Evolutionary conservation across 768 basidiomycete genomes (phyloP), one percentile per base, ranked within the genome.

Genomic region (Ramaria sp.): DNA sequence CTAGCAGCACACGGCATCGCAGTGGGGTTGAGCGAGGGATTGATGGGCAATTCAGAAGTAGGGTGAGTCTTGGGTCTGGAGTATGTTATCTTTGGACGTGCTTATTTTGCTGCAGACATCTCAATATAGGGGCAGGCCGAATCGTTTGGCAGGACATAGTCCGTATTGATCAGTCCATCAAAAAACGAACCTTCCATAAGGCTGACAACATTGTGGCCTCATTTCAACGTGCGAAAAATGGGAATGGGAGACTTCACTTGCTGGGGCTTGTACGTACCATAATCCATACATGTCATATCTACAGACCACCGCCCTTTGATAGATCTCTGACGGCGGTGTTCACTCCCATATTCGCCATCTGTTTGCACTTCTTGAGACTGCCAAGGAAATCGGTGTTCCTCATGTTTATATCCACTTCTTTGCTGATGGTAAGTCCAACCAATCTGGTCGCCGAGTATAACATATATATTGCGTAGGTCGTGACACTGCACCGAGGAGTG

Each of bases 71-170:
- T 33, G 55, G 30, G 50, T 22, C 9, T 20, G 53, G 11, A 34
- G 45, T 51, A 20, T 37, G 33, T 20, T 31, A 37, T 20, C 51
- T 10, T 56, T 56, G 42, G 43, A 19, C 41, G 42, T 33, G 34
- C 50, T 19, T n/a, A 13, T 24, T 49, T 41, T 15, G 45, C 3
- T 58, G n/a, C 59, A 95, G 92, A 3, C 93, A 96, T 67, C 72
- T 96, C 59, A 97, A 97, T 71, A 91, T 94, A 62, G 93, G 93
- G 34, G 94, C 94, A 53, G 94, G 93, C 0, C 84, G 93, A 20
- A 79, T 96, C 51, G 92, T 96, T 30, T 96, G 94, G 94, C 94
- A 97, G 69, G 94, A 97, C 65, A 97, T 97, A 63, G 94, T 96
- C 64, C 82, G 85, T 61, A 96, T 96, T 65, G 93, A 97, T 64